A percentile compares a stretch with the other conserved stretches of the same genome.
Conservation (phyloP, 2,329 filamentous ascomycete species). For the Cordyceps pruinosa region DNA sequence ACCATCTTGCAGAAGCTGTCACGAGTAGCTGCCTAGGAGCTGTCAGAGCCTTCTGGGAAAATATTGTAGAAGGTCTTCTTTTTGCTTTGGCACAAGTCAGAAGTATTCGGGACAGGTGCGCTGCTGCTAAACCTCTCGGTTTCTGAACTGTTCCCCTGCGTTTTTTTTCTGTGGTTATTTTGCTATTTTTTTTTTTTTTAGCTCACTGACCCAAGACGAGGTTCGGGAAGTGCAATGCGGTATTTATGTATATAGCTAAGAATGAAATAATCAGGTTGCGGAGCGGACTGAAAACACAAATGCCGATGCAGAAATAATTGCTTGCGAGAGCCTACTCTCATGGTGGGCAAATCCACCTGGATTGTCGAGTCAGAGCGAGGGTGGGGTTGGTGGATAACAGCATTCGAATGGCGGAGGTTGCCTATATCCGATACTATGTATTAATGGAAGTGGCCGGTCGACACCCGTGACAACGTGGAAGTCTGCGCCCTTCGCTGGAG, state of each 20-base stretch:
- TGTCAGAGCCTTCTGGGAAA: too few relatives aligned
- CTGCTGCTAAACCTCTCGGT: neutral
- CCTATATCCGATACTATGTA: constrained; percentile 21
- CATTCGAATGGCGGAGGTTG: constrained; percentile 18
- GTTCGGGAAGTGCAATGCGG: too few relatives aligned
- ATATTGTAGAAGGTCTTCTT: neutral
- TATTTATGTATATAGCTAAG: neutral
- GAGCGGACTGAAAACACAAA: neutral
- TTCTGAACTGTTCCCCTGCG: neutral
- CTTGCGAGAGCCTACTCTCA: neutral
- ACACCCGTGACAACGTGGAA: neutral
- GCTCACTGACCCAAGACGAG: too few relatives aligned
- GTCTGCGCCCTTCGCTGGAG: neutral
- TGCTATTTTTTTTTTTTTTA: neutral
- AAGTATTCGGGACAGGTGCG: neutral
- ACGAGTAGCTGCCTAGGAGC: neutral
- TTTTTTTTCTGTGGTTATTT: neutral
- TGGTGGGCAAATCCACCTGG: neutral
- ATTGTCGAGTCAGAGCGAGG: constrained; percentile 5
- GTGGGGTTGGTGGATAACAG: constrained; percentile 8
- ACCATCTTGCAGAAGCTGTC: neutral
- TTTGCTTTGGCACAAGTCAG: neutral
- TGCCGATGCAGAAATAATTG: neutral
- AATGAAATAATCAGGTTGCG: neutral
- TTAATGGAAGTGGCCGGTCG: constrained; percentile 18